Conservation (phyloP, 805 yeast genomes). For the Yarrowia deformans region DNA sequence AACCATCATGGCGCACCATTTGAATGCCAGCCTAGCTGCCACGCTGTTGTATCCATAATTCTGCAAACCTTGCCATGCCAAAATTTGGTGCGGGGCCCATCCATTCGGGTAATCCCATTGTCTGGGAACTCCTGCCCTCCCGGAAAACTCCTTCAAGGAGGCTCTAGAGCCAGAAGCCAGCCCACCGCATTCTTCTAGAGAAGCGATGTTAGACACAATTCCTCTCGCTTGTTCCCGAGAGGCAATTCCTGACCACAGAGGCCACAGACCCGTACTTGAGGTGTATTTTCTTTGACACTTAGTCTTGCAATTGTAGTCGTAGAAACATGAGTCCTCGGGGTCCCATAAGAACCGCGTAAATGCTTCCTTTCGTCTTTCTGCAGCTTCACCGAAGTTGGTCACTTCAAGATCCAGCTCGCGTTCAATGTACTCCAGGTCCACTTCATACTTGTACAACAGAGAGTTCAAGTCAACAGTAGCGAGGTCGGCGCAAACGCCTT, state of each 20-base stretch:
- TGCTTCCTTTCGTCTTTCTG: slow-evolving; percentile 60
- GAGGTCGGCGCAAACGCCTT: slow-evolving; percentile 85
- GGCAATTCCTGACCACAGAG: slow-evolving; percentile 83
- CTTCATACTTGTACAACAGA: slow-evolving; percentile 86
- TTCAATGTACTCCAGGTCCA: slow-evolving; percentile 69
- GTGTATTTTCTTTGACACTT: slow-evolving; percentile 69
- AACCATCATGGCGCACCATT: slow-evolving; percentile 92
- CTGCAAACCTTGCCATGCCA: slow-evolving; percentile 87
- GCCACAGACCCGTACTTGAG: slow-evolving; percentile 91
- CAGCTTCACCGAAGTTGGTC: slow-evolving; percentile 66
- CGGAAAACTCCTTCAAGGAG: slow-evolving; percentile 73
- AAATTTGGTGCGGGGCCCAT: slow-evolving; percentile 98
- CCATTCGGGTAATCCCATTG: slow-evolving; percentile 99
- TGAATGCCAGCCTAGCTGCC: slow-evolving; percentile 74
- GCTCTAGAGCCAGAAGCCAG: slow-evolving; percentile 80
- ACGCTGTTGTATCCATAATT: slow-evolving; percentile 72
- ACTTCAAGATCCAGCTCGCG: slow-evolving; percentile 57
- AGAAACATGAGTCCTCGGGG: slow-evolving; percentile 75
- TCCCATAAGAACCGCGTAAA: slow-evolving; percentile 84
- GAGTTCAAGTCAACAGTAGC: slow-evolving; percentile 92
- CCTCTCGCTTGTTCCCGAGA: slow-evolving; percentile 69
- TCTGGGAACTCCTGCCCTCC: slow-evolving; percentile 74
- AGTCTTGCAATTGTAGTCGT: slow-evolving; percentile 77
- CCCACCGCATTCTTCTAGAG: slow-evolving; percentile 87
- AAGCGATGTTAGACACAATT: not conserved